Conservation (phyloP, 257 asterid genomes). For the Catharanthus roseus region DNA sequence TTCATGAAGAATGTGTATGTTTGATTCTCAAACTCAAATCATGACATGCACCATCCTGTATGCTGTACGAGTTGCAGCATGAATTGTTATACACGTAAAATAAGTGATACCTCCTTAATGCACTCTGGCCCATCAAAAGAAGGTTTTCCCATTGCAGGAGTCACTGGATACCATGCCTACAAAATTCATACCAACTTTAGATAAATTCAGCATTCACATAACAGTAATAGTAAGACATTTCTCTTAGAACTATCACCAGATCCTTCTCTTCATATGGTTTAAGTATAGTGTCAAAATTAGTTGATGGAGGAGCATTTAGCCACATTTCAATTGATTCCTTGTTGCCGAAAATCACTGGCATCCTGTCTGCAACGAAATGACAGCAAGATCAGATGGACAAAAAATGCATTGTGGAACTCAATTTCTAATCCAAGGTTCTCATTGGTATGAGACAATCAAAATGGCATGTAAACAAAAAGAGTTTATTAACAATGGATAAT, state of each 20-base stretch:
- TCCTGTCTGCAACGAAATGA: conserved; percentile 55
- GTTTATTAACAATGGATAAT: neutral
- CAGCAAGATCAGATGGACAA: neutral
- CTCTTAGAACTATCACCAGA: conserved; percentile 45
- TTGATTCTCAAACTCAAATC: neutral
- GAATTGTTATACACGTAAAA: neutral
- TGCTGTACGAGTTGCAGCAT: neutral
- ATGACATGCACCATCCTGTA: neutral
- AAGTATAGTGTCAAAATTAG: conserved; percentile 57
- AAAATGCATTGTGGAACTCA: neutral
- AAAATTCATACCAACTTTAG: conserved; percentile 9
- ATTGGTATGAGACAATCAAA: neutral
- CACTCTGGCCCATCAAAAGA: conserved; percentile 86
- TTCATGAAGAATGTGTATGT: neutral
- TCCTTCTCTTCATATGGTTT: conserved; percentile 78
- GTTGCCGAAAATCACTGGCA: conserved; percentile 90
- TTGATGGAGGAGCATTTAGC: conserved; percentile 52
- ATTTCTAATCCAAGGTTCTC: neutral
- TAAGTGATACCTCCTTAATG: conserved; percentile 62
- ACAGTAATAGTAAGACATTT: neutral
- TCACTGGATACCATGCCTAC: conserved; percentile 91
- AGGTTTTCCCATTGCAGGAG: conserved; percentile 84
- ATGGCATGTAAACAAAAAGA: neutral
- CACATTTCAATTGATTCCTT: conserved; percentile 63
- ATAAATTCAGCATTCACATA: conserved; percentile 5